A percentile compares a stretch with the other conserved stretches of the same genome.
phyloP scores from a whole-genome alignment of 257 asterid species.

The Solanum etuberosum region DNA sequence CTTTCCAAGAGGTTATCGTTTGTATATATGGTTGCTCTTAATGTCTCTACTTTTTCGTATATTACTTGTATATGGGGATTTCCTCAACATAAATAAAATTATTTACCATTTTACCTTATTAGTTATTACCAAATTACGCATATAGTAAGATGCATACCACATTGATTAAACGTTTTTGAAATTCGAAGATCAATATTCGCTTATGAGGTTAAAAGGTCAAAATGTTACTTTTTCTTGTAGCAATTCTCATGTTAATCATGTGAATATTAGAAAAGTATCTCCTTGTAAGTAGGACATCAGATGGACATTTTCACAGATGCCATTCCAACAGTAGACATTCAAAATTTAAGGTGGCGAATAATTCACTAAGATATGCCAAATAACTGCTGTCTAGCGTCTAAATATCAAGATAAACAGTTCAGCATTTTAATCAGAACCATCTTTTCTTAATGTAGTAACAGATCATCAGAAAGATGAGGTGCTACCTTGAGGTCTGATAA shows the following conservation, averaged over 20 bases:
- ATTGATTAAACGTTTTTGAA: neutral
- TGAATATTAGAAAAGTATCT: neutral
- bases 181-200: neutral
- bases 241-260: neutral
- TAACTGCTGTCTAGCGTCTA: neutral
- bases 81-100: neutral
- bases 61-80: neutral
- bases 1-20: neutral
- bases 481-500: slow-evolving; percentile 77
- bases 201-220: neutral
- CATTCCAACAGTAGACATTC: neutral
- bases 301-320: neutral
- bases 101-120: neutral
- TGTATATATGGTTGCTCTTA: neutral
- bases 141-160: neutral
- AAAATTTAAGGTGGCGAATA: neutral
- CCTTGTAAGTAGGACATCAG: neutral
- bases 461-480: neutral
- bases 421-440: neutral
- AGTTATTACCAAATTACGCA: neutral
- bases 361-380: neutral
- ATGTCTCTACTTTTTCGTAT: neutral
- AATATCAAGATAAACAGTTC: neutral
- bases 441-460: neutral
- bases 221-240: neutral